Base-by-base conservation (phyloP, 257 asterid species). In the Paulownia fortunei region DNA sequence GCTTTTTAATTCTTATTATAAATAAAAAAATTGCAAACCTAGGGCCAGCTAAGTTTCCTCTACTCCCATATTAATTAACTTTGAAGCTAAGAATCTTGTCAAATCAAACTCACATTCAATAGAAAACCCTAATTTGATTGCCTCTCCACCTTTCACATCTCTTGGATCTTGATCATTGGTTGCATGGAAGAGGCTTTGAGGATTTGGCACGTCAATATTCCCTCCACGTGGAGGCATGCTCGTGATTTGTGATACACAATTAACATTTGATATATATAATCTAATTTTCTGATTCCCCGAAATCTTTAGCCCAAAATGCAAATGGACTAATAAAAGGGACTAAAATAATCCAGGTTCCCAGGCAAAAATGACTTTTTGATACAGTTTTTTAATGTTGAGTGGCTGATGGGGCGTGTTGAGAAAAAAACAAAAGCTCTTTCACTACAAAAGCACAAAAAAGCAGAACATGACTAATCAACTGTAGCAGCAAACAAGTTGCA, bases 31-130 rank as follows among this genome's bases (percentile, higher is more conserved):
- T 74, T n/a, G 5, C 16, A 52, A 79, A 75, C n/a, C n/a, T n/a
- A 74, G 24, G 64, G 75, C 80, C 83, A 79, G 70, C 69, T 37
- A 86, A 78, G 36, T 41, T 39, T 54, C 56, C 73, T 52, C 73
- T 49, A 69, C 66, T 73, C 69, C 55, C 58, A 65, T 42, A 80
- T 79, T 85, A 84, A 74, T 85, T 85, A 83, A 81, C 84, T 76
- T 83, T 77, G 84, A 82, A 88, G 92, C 72, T 78, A 72, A 81
- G 97, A 91, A 89, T 91, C 92, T 84, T 88, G 91, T 91, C 93
- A 84, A 81, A 86, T 91, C 97, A 89, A 83, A 77, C 67, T 64
- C 37, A 19, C 49, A 69, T 18, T 75, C 71, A 81, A 55, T 55
- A 19, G 26, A 39, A 65, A 88, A 79, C 70, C 83, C 80, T 37